Evolutionary conservation across 2,329 filamentous ascomycete species (phyloP).

Genomic region (Ascosphaera pollenicola): DNA sequence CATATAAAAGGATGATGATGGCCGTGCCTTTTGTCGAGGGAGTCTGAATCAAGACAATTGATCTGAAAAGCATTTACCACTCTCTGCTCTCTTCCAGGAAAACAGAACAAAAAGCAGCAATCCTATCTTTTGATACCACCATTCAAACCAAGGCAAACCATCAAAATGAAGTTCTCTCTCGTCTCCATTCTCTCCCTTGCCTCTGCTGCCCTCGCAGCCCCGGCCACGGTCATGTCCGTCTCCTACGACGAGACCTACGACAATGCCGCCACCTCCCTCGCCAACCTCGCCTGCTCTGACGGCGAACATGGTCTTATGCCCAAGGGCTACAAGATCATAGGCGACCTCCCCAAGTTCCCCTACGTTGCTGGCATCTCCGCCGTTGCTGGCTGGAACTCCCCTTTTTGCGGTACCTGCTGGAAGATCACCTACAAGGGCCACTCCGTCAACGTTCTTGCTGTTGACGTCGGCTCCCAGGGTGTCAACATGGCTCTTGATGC

Average conservation of each 20-base stretch:
- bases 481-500: constrained; percentile 28
- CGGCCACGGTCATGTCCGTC: constrained; percentile 20
- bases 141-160: background rate
- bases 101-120: too few species aligned
- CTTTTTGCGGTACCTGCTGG: constrained; percentile 31
- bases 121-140: too few species aligned
- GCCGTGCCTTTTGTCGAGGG: too few species aligned
- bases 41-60: too few species aligned
- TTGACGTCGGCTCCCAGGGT: constrained; percentile 20
- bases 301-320: constrained; percentile 14
- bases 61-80: too few species aligned
- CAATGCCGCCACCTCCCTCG: constrained; percentile 31
- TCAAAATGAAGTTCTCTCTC: constrained; percentile 7
- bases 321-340: constrained; percentile 19
- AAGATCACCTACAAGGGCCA: constrained; percentile 24
- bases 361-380: constrained; percentile 27
- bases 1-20: too few species aligned
- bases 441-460: constrained; percentile 24
- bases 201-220: constrained; percentile 4
- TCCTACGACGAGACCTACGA: constrained; percentile 57
- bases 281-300: constrained; percentile 24
- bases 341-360: constrained; percentile 24
- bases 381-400: constrained; percentile 24
- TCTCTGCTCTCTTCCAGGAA: too few species aligned
- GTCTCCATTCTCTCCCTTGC: constrained; percentile 7